Conservation (phyloP, 352 stramenopile genomes). For the Pilasporangium apinafurcum region DNA sequence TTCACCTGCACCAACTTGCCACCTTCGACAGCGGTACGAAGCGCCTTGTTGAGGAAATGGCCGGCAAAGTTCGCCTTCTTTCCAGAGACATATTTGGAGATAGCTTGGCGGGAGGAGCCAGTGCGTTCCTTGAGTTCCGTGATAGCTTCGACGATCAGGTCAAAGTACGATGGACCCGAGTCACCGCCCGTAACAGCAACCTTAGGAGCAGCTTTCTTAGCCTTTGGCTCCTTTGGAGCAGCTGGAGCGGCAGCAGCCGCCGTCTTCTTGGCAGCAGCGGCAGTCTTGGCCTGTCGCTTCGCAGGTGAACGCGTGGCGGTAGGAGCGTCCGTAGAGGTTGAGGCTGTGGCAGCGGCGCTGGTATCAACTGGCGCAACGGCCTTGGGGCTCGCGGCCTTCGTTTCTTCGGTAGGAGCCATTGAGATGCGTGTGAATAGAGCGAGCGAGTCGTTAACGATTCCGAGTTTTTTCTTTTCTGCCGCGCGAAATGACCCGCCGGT, state of each 20-base stretch:
- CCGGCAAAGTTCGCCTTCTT: slow-evolving; percentile 80
- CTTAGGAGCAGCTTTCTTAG: slow-evolving; percentile 19
- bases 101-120: slow-evolving; percentile 88
- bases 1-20: slow-evolving; percentile 87
- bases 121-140: slow-evolving; percentile 89
- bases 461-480: slow-evolving; percentile 1
- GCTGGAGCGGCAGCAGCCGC: slow-evolving; percentile 16
- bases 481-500: not conserved
- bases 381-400: slow-evolving; percentile 41
- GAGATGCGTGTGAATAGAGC: not conserved
- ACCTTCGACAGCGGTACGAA: slow-evolving; percentile 83
- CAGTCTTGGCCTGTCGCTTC: slow-evolving; percentile 60
- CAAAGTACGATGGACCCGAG: slow-evolving; percentile 74
- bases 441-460: slow-evolving; percentile 7
- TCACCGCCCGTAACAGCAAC: slow-evolving; percentile 20
- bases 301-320: slow-evolving; percentile 25
- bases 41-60: slow-evolving; percentile 85
- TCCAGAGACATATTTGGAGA: slow-evolving; percentile 85
- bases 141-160: slow-evolving; percentile 89
- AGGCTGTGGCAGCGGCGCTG: slow-evolving; percentile 7
- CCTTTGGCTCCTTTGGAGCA: slow-evolving; percentile 21
- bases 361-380: slow-evolving; percentile 14
- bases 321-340: slow-evolving; percentile 10
- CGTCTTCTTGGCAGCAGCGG: slow-evolving; percentile 25
- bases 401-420: slow-evolving; percentile 43